Percentiles rank a stretch among this genome's conserved stretches.
Conservation (phyloP, 164 flowering plant genomes). For the Saururus chinensis region DNA sequence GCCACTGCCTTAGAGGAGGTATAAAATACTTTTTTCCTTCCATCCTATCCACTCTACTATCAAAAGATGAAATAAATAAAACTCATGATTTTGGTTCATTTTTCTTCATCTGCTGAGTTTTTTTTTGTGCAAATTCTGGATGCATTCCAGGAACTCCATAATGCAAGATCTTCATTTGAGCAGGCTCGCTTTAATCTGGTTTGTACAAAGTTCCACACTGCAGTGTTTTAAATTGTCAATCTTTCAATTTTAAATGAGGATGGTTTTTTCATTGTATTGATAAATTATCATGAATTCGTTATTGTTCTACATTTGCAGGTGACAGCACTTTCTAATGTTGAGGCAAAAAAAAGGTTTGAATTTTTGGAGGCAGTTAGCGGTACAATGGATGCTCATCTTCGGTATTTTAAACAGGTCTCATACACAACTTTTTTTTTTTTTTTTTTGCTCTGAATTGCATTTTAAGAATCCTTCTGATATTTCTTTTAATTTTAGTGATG, state of each 20-base stretch:
- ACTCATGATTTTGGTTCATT: background rate
- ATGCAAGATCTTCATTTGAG: slow-evolving; percentile 81
- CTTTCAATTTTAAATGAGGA: background rate
- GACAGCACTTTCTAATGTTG: slow-evolving; percentile 79
- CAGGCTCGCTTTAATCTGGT: slow-evolving; percentile 97
- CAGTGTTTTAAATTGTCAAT: too few relatives aligned
- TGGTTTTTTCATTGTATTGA: background rate
- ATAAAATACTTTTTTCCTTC: slow-evolving; percentile 6
- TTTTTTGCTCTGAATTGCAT: background rate
- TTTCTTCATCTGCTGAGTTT: slow-evolving; percentile 6
- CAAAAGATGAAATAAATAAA: background rate
- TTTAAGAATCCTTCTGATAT: background rate
- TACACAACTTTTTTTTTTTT: slow-evolving; percentile 9
- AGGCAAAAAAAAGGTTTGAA: slow-evolving; percentile 92
- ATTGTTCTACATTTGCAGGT: slow-evolving; percentile 32
- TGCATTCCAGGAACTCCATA: slow-evolving; percentile 82
- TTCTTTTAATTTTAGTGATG: background rate
- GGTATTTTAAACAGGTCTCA: slow-evolving; percentile 79
- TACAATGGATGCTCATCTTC: slow-evolving; percentile 96
- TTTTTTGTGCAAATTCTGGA: slow-evolving; percentile 36
- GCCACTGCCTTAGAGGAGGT: slow-evolving; percentile 57
- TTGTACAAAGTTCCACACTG: slow-evolving; percentile 4
- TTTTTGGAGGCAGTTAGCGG: slow-evolving; percentile 96
- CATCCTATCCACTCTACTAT: background rate
- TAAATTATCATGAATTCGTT: background rate